Percentiles rank a stretch among this genome's conserved stretches.
Conservation (phyloP, 2,329 filamentous ascomycete genomes). For the Leptographium procerum region DNA sequence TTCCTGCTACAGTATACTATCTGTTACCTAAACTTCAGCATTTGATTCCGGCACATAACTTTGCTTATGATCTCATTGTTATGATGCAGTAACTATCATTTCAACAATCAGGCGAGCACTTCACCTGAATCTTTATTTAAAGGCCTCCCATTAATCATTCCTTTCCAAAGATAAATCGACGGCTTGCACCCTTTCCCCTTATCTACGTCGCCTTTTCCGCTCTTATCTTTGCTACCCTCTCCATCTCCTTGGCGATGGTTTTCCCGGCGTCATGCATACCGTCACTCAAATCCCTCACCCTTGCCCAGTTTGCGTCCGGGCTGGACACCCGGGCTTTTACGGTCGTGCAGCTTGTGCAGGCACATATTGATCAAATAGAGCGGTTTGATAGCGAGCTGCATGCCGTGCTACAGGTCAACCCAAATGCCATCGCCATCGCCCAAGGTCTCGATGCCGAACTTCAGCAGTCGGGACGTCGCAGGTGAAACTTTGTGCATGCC, state of each 20-base stretch:
- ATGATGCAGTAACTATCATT: no score
- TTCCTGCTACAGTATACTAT: no score
- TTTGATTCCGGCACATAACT: no score
- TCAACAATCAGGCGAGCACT: no score
- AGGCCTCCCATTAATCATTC: no score
- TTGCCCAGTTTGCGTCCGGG: slow-evolving; percentile 22
- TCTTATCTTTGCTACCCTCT: not conserved
- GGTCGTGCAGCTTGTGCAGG: slow-evolving; percentile 24
- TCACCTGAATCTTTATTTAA: no score
- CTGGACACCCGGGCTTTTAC: slow-evolving; percentile 22
- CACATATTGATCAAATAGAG: slow-evolving; percentile 18
- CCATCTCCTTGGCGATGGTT: not conserved
- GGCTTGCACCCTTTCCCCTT: not conserved
- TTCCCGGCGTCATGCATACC: slow-evolving; percentile 20
- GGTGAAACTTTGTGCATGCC: slow-evolving; percentile 3
- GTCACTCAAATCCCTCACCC: slow-evolving; percentile 20
- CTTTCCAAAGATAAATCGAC: no score
- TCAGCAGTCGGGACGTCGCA: slow-evolving; percentile 10
- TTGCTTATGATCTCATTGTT: no score
- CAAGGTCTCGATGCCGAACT: slow-evolving; percentile 21
- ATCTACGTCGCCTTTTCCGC: not conserved
- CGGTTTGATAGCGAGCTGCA: slow-evolving; percentile 22
- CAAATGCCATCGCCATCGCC: slow-evolving; percentile 27
- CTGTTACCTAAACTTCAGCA: no score
- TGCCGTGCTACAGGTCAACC: slow-evolving; percentile 25